Conservation (phyloP, 306 rosid species). For the Casuarina cunninghamiana region DNA sequence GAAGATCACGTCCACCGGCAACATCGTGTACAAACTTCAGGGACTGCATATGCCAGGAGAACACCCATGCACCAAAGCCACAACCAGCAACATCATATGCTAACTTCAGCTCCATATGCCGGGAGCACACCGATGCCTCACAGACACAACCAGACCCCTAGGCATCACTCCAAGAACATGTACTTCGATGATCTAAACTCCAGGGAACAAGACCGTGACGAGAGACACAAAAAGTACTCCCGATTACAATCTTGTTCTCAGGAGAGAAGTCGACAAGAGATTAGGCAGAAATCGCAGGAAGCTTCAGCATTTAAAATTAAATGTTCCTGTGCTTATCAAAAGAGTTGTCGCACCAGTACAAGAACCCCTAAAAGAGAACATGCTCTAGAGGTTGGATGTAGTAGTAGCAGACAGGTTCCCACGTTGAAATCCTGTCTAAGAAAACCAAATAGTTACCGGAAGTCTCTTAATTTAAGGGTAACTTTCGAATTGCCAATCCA, state of each 20-base stretch:
- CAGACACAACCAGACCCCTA: neutral
- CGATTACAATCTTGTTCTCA: slow-evolving; percentile 3
- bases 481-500: slow-evolving; percentile 29
- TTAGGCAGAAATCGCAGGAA: slow-evolving; percentile 9
- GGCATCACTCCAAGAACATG: slow-evolving; percentile 5
- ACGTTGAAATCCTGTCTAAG: slow-evolving; percentile 51
- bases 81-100: neutral
- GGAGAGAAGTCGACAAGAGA: neutral
- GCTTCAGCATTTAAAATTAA: slow-evolving; percentile 13
- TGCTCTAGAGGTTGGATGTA: slow-evolving; percentile 9
- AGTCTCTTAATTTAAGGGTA: slow-evolving; percentile 37
- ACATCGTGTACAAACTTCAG: neutral
- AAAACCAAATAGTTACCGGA: slow-evolving; percentile 41
- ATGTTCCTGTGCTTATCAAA: slow-evolving; percentile 5
- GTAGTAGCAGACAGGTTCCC: slow-evolving; percentile 13
- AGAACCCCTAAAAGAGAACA: slow-evolving; percentile 8
- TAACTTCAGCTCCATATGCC: neutral
- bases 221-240: neutral
- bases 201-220: neutral
- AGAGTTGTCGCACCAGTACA: neutral
- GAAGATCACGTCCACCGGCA: neutral
- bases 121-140: slow-evolving; percentile 34
- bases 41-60: slow-evolving; percentile 19
- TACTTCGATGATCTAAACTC: slow-evolving; percentile 2
- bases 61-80: slow-evolving; percentile 29